A percentile compares a stretch with the other conserved stretches of the same genome.
phyloP scores from a whole-genome alignment of 1,139 yeast species.

The Fermentozyma sake region DNA sequence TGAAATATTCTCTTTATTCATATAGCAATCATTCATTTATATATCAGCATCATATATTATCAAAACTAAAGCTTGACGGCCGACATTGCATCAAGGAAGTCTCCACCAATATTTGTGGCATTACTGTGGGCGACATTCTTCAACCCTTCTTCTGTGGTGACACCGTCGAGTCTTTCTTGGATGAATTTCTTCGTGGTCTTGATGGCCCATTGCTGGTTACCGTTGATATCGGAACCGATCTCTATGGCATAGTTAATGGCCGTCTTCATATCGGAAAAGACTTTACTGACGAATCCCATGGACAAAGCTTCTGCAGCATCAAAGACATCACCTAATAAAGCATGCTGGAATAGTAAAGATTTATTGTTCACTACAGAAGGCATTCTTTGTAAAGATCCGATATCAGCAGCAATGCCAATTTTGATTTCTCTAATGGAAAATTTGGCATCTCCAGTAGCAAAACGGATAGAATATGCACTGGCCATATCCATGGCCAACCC shows the following conservation, averaged over 20 bases:
- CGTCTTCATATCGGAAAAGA: slow-evolving; percentile 42
- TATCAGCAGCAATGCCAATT: slow-evolving; percentile 76
- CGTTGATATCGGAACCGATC: slow-evolving; percentile 48
- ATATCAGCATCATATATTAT: too few species aligned
- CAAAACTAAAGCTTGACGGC: slow-evolving; percentile 5
- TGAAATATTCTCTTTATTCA: too few species aligned
- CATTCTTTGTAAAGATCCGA: slow-evolving; percentile 70
- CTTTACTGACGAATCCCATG: slow-evolving; percentile 51
- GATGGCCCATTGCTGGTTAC: slow-evolving; percentile 55
- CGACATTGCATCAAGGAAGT: slow-evolving; percentile 12
- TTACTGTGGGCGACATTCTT: slow-evolving; percentile 51
- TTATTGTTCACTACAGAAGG: slow-evolving; percentile 52
- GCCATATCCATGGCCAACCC: slow-evolving; percentile 73
- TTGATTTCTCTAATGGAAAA: slow-evolving; percentile 68
- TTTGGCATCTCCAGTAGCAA: slow-evolving; percentile 49
- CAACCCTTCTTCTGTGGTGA: slow-evolving; percentile 44
- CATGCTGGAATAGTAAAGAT: slow-evolving; percentile 58
- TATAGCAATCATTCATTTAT: too few species aligned
- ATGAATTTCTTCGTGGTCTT: slow-evolving; percentile 60
- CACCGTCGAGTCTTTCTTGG: slow-evolving; percentile 48
- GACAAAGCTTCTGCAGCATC: slow-evolving; percentile 51
- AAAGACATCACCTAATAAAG: slow-evolving; percentile 60
- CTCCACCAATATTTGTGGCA: slow-evolving; percentile 36
- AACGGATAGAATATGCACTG: slow-evolving; percentile 54
- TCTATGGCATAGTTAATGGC: slow-evolving; percentile 49